phyloP scores from a whole-genome alignment of 1,284 basidiomycete species.

The Schizophyllum commune region DNA sequence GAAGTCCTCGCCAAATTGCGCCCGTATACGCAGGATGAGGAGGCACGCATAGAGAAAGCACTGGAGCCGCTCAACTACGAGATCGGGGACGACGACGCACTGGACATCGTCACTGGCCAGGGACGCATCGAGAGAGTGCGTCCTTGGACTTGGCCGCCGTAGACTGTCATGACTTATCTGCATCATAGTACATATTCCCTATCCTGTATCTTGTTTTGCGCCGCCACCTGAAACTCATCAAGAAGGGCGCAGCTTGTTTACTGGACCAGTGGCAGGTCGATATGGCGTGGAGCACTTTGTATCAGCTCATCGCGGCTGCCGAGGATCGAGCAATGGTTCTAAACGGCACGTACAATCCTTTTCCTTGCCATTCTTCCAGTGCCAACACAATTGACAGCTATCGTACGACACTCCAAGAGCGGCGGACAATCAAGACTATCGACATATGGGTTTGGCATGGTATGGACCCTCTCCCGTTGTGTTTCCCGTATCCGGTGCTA shows the following conservation, averaged over 20 bases:
- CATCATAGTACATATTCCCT: slow-evolving; percentile 29
- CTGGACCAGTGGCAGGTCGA: slow-evolving; percentile 6
- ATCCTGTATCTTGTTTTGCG: slow-evolving; percentile 29
- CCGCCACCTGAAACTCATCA: slow-evolving; percentile 29
- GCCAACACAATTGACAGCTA: neutral
- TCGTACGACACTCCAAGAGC: slow-evolving; percentile 17
- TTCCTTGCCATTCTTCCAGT: neutral
- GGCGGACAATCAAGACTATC: slow-evolving; percentile 28
- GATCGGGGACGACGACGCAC: slow-evolving; percentile 17
- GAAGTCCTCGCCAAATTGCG: neutral
- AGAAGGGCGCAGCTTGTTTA: slow-evolving; percentile 27
- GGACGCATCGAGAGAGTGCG: slow-evolving; percentile 22
- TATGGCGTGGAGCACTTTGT: slow-evolving; percentile 11
- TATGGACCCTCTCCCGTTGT: slow-evolving; percentile 12
- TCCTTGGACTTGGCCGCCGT: neutral
- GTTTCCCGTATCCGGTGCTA: neutral
- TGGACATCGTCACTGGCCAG: slow-evolving; percentile 19
- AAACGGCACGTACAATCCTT: slow-evolving; percentile 18
- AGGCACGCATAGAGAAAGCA: slow-evolving; percentile 14
- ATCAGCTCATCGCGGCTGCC: slow-evolving; percentile 21
- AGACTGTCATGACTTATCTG: neutral
- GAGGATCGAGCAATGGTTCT: slow-evolving; percentile 26
- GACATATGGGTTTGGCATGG: slow-evolving; percentile 32
- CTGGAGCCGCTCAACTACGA: slow-evolving; percentile 18
- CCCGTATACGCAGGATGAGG: neutral